phyloP scores from a whole-genome alignment of 2,329 filamentous ascomycete genomes.

The Exserohilum rostratum region DNA sequence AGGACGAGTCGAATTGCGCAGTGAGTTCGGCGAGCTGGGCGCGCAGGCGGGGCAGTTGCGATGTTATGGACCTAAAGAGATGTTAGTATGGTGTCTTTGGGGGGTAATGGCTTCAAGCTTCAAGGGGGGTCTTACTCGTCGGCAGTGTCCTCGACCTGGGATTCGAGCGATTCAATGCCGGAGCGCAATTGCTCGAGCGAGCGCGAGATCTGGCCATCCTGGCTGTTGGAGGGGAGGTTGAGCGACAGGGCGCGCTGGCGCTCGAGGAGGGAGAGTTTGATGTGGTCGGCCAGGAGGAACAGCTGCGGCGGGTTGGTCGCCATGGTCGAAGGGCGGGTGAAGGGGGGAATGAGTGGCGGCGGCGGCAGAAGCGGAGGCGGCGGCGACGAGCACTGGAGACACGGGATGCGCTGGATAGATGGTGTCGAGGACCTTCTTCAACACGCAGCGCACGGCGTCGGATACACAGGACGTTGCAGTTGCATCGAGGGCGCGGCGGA shows the following conservation, averaged over 20 bases:
- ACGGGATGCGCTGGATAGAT: too few species aligned
- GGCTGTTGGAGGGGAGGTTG: conserved; percentile 76
- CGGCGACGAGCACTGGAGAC: conserved; percentile 6
- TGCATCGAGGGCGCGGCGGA: conserved; percentile 10
- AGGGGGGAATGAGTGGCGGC: conserved; percentile 9
- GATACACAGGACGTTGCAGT: conserved; percentile 2
- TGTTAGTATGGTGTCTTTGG: too few species aligned
- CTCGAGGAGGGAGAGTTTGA: conserved; percentile 94
- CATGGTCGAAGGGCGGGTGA: too few species aligned
- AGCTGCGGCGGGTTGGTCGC: conserved; percentile 70
- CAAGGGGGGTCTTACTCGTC: conserved; percentile 56
- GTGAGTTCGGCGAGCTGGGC: conserved; percentile 78
- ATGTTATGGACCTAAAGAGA: conserved; percentile 38
- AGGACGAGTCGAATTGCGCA: conserved; percentile 71
- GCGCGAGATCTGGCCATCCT: conserved; percentile 86
- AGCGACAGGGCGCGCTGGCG: conserved; percentile 83
- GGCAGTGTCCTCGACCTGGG: conserved; percentile 63
- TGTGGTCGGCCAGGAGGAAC: conserved; percentile 91
- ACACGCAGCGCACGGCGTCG: too few species aligned
- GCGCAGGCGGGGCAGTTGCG: conserved; percentile 71
- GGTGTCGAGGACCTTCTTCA: too few species aligned
- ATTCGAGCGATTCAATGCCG: conserved; percentile 73
- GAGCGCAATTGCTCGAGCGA: conserved; percentile 86
- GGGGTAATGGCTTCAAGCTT: too few species aligned
- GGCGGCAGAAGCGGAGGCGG: conserved; percentile 2